These are phyloP conservation scores for Serendipita sp. DNA, from an alignment of 768 basidiomycete species.

Conservation along the genomic window DNA sequence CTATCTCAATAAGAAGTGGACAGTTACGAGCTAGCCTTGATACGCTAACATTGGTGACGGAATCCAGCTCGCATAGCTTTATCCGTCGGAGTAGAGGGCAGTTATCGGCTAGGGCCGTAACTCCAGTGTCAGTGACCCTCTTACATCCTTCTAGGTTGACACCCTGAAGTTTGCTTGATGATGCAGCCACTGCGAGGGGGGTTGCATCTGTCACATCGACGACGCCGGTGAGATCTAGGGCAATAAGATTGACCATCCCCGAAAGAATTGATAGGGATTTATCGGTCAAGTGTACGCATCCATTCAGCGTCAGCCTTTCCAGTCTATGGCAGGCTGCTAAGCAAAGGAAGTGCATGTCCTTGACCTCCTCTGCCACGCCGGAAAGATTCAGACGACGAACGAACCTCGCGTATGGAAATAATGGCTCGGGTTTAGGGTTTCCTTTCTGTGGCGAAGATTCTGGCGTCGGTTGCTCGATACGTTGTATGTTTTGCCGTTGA, in stretches of 20 bases:
- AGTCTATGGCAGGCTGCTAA: slow-evolving; percentile 62
- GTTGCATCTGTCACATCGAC: slow-evolving; percentile 50
- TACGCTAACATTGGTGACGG: slow-evolving; percentile 61
- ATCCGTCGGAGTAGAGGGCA: slow-evolving; percentile 74
- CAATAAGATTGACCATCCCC: slow-evolving; percentile 58
- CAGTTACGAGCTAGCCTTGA: slow-evolving; percentile 60
- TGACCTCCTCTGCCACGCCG: slow-evolving; percentile 47
- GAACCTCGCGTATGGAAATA: slow-evolving; percentile 76
- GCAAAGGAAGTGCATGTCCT: slow-evolving; percentile 53
- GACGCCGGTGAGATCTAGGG: slow-evolving; percentile 71
- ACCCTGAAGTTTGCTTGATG: slow-evolving; percentile 68
- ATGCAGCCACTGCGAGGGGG: slow-evolving; percentile 49
- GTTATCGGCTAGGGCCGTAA: slow-evolving; percentile 55
- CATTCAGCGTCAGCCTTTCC: slow-evolving; percentile 77
- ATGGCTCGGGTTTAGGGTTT: slow-evolving; percentile 29
- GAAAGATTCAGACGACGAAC: slow-evolving; percentile 85
- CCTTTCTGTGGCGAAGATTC: background rate
- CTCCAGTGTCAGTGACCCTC: slow-evolving; percentile 57
- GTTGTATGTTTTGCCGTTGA: background rate
- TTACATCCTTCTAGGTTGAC: slow-evolving; percentile 80
- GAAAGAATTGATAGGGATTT: slow-evolving; percentile 51
- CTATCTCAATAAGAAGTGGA: slow-evolving; percentile 81
- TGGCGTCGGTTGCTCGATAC: background rate
- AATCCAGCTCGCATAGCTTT: slow-evolving; percentile 65
- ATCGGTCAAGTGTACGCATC: slow-evolving; percentile 52